Percentiles rank a stretch among this genome's conserved stretches.
phyloP scores from a whole-genome alignment of 1,284 basidiomycete genomes.

The Ceratobasidium theobromae region DNA sequence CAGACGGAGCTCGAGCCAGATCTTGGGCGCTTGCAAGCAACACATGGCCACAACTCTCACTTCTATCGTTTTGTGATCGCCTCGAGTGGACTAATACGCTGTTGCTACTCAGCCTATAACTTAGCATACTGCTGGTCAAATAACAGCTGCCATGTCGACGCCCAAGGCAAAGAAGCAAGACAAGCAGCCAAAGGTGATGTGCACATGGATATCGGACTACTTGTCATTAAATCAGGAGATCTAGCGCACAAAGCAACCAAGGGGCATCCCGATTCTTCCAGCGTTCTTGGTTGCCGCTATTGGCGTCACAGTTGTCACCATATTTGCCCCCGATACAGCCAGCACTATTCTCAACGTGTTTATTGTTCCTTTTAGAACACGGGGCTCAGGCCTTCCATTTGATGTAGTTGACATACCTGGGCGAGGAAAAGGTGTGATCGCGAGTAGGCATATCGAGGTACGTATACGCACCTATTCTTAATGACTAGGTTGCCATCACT shows the following conservation, averaged over 20 bases:
- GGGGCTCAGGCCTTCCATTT: slow-evolving; percentile 36
- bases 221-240: not conserved
- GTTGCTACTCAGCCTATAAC: no score
- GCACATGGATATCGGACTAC: not conserved
- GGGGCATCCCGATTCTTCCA: slow-evolving; percentile 1
- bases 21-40: no score
- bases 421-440: slow-evolving; percentile 48
- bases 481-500: not conserved
- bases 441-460: slow-evolving; percentile 47
- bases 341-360: not conserved
- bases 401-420: slow-evolving; percentile 45
- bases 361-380: not conserved
- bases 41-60: no score
- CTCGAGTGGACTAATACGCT: no score
- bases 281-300: slow-evolving; percentile 16
- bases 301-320: slow-evolving; percentile 4
- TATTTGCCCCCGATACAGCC: not conserved
- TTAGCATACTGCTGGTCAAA: no score
- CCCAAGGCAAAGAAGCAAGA: not conserved
- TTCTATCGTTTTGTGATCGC: no score
- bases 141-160: no score
- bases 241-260: not conserved
- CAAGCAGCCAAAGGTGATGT: not conserved
- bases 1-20: no score
- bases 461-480: slow-evolving; percentile 16